Conservation (phyloP, 129 eudicot species). For the Logfia minima region DNA sequence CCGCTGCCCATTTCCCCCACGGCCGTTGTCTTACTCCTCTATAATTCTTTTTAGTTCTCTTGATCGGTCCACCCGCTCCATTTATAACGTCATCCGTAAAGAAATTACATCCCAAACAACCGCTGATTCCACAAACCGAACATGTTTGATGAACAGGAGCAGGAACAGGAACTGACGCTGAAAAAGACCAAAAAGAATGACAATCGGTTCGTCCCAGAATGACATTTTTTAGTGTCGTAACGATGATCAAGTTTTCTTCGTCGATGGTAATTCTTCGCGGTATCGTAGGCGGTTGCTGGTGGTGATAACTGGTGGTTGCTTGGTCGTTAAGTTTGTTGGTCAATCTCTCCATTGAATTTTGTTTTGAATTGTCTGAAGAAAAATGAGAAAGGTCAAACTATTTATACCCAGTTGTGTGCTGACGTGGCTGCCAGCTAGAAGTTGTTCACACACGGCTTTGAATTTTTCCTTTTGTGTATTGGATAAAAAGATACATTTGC, state of each 20-base stretch:
- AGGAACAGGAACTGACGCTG: conserved; percentile 18
- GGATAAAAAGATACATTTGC: background rate
- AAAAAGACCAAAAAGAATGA: background rate
- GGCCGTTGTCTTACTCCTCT: conserved; percentile 79
- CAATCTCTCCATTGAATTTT: conserved; percentile 31
- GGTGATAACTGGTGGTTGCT: conserved; percentile 17
- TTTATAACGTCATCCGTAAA: conserved; percentile 24
- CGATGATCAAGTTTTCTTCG: conserved; percentile 52
- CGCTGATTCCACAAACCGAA: conserved; percentile 46
- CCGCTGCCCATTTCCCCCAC: conserved; percentile 87
- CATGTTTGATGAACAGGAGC: conserved; percentile 37
- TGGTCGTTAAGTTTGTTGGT: conserved; percentile 23
- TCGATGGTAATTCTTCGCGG: conserved; percentile 40
- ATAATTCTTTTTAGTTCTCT: conserved; percentile 67
- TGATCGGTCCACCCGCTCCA: conserved; percentile 21
- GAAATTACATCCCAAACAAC: conserved; percentile 66
- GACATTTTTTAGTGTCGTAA: conserved; percentile 52
- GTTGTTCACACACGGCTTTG: conserved; percentile 43
- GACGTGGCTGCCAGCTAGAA: conserved; percentile 45
- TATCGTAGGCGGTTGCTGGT: conserved; percentile 5
- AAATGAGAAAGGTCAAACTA: conserved; percentile 27
- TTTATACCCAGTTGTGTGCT: conserved; percentile 15
- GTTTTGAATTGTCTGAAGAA: background rate
- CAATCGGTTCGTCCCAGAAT: conserved; percentile 28
- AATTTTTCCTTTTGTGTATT: background rate